Evolutionary conservation across 1,284 basidiomycete genomes (phyloP).

Genomic region (Pseudozyma sp.): DNA sequence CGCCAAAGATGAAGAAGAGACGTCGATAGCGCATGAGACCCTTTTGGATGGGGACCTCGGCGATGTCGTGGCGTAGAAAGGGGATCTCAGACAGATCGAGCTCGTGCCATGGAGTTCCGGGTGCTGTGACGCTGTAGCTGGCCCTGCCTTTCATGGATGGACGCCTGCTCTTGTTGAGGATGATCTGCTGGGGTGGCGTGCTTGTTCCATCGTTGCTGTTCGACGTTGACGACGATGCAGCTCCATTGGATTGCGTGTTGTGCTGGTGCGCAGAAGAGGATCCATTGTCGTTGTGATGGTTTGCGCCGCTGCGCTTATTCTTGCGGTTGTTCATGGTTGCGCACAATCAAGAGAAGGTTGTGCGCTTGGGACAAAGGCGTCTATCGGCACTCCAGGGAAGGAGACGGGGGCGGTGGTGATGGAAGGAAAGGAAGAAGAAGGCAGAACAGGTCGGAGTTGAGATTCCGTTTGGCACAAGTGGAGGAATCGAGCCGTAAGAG

Average conservation of each 20-base stretch:
- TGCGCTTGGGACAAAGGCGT: neutral
- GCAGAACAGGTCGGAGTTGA: neutral
- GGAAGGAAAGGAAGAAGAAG: neutral
- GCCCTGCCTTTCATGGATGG: conserved; percentile 38
- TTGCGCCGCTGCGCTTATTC: conserved; percentile 22
- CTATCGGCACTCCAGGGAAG: neutral
- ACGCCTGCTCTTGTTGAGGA: conserved; percentile 37
- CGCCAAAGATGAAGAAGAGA: conserved; percentile 57
- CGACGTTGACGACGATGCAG: neutral
- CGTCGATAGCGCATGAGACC: conserved; percentile 57
- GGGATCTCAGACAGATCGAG: conserved; percentile 60
- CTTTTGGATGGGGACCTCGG: conserved; percentile 30
- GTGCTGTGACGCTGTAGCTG: conserved; percentile 54
- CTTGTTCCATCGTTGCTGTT: conserved; percentile 16
- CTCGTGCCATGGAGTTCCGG: conserved; percentile 63
- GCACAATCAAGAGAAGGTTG: neutral
- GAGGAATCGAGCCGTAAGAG: neutral
- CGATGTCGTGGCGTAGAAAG: conserved; percentile 45
- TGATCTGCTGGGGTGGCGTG: conserved; percentile 50
- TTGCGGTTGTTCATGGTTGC: conserved; percentile 40
- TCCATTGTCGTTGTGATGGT: conserved; percentile 8
- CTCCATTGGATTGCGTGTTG: conserved; percentile 9
- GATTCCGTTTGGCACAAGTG: neutral
- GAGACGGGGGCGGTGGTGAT: neutral
- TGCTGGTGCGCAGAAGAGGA: conserved; percentile 29